Conservation (phyloP, 352 stramenopile genomes). For the Blastocystis sp. region DNA sequence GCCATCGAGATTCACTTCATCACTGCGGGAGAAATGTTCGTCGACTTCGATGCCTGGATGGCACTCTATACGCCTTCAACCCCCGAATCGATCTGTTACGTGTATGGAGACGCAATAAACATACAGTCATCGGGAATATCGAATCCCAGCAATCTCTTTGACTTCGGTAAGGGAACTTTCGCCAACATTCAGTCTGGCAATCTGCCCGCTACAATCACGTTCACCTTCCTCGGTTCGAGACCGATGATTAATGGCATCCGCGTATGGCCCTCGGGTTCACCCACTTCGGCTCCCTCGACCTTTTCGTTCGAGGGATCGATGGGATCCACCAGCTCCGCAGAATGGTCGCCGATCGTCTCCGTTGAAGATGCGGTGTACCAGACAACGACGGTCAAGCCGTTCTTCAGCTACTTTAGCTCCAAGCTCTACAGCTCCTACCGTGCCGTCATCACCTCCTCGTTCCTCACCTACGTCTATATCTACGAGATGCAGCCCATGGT, state of each 20-base stretch:
- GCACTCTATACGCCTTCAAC: neutral
- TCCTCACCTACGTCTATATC: neutral
- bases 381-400: neutral
- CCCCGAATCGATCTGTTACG: neutral
- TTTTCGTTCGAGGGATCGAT: neutral
- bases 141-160: neutral
- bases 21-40: neutral
- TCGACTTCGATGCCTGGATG: slow-evolving; percentile 15
- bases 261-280: neutral
- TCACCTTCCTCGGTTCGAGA: neutral
- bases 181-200: too few species aligned
- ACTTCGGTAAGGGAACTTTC: neutral
- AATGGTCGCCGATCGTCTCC: neutral
- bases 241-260: neutral
- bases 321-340: neutral
- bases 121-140: neutral
- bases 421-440: neutral
- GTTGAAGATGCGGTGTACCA: neutral
- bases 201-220: neutral
- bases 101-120: neutral
- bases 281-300: neutral
- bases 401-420: slow-evolving; percentile 17
- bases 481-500: slow-evolving; percentile 32
- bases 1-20: slow-evolving; percentile 14
- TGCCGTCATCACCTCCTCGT: neutral